Conservation (phyloP, 176 grass and related monocot genomes). For the Musa troglodytarum region DNA sequence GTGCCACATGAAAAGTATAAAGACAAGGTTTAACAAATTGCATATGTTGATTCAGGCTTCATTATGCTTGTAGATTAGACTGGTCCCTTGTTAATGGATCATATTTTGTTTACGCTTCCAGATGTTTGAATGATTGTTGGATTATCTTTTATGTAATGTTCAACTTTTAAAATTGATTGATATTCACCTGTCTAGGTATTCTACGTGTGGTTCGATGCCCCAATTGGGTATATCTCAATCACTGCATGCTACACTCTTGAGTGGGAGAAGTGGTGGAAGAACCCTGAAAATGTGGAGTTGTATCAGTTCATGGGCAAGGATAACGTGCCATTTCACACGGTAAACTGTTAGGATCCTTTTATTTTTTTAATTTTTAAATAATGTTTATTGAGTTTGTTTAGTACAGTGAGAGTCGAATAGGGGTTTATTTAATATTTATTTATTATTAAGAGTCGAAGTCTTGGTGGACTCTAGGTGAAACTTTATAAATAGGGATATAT, state of each 20-base stretch:
- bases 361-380: no score
- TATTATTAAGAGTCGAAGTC: no score
- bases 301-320: constrained; percentile 99
- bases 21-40: constrained; percentile 58
- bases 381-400: no score
- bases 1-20: constrained; percentile 97
- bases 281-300: constrained; percentile 86
- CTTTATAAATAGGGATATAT: no score
- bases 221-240: constrained; percentile 95
- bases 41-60: background rate
- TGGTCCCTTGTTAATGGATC: no score
- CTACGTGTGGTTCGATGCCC: constrained; percentile 99
- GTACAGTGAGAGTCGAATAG: no score
- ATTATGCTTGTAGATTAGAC: background rate
- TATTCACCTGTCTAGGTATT: constrained; percentile 49
- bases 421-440: no score
- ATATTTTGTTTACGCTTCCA: background rate
- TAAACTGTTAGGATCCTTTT: constrained; percentile 19
- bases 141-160: background rate
- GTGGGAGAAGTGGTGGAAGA: constrained; percentile 99
- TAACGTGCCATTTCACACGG: constrained; percentile 99
- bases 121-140: background rate
- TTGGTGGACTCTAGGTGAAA: no score
- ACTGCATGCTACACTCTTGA: constrained; percentile 89
- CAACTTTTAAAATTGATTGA: background rate